These are phyloP conservation scores for Pholiota adiposa DNA, from an alignment of 1,284 basidiomycete genomes.

Conservation along the genomic window DNA sequence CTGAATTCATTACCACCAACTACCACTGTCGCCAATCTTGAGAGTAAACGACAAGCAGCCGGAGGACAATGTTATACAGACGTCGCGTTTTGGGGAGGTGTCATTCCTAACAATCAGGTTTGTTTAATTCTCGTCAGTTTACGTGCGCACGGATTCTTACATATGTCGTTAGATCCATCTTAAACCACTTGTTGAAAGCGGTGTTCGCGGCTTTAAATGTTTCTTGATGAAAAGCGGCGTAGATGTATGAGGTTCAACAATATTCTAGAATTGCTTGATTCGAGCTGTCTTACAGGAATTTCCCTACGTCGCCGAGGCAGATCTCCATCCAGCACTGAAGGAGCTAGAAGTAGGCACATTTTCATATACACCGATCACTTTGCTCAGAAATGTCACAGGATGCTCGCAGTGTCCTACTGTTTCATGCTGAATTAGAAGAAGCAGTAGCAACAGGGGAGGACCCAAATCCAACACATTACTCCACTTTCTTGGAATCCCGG, in stretches of 20 bases:
- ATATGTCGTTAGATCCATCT: constrained; percentile 57
- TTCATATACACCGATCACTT: constrained; percentile 2
- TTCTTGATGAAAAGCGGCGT: constrained; percentile 95
- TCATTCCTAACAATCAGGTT: constrained; percentile 87
- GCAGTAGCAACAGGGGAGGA: constrained; percentile 17
- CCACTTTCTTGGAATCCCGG: constrained; percentile 84
- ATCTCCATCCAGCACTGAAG: constrained; percentile 74
- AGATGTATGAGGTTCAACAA: constrained; percentile 55
- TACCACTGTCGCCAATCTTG: constrained; percentile 78
- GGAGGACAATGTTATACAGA: constrained; percentile 80
- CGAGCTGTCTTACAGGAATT: constrained; percentile 71
- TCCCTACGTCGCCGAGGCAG: constrained; percentile 77
- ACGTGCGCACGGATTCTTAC: neutral
- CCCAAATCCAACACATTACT: constrained; percentile 61
- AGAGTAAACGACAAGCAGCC: constrained; percentile 73
- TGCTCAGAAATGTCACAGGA: constrained; percentile 45
- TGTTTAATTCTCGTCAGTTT: constrained; percentile 14
- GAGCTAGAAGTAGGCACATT: constrained; percentile 45
- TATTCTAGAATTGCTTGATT: neutral
- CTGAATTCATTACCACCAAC: constrained; percentile 95
- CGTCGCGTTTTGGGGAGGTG: constrained; percentile 94
- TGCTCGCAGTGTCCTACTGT: constrained; percentile 73
- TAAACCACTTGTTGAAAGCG: constrained; percentile 69
- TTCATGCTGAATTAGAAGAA: constrained; percentile 83
- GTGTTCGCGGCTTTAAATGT: constrained; percentile 94